A percentile compares a stretch with the other conserved stretches of the same genome.
Conservation (phyloP, 495 filamentous ascomycete genomes). For the Letharia columbiana region DNA sequence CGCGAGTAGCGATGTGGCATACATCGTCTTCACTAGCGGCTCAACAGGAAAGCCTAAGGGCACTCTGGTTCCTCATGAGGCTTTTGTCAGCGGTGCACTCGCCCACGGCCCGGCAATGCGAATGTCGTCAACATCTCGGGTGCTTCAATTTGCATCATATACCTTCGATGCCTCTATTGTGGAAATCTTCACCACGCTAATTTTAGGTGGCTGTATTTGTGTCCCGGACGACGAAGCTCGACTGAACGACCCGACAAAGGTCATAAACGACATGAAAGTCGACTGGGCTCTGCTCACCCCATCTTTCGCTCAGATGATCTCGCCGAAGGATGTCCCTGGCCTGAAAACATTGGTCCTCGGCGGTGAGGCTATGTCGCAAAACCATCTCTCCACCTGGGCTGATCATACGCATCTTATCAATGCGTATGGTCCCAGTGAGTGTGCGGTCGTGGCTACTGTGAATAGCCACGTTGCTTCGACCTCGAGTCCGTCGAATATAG, state of each 20-base stretch:
- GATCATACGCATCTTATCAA: conserved; percentile 41
- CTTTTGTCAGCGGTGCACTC: conserved; percentile 30
- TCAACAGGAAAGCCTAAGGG: conserved; percentile 87
- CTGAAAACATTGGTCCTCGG: conserved; percentile 32
- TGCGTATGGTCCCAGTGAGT: conserved; percentile 51
- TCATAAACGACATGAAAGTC: conserved; percentile 31
- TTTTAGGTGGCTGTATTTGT: conserved; percentile 41
- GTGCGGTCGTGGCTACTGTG: conserved; percentile 29
- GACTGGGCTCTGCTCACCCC: conserved; percentile 38
- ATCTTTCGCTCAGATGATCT: conserved; percentile 32
- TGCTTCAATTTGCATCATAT: conserved; percentile 41
- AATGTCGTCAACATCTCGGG: conserved; percentile 25
- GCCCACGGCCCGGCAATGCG: conserved; percentile 26
- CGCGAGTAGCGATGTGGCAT: conserved; percentile 50
- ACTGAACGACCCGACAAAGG: conserved; percentile 28
- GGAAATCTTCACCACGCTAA: conserved; percentile 36
- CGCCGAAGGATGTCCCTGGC: conserved; percentile 31
- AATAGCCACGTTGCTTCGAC: conserved; percentile 21
- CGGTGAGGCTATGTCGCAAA: conserved; percentile 38
- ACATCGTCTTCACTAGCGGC: conserved; percentile 87
- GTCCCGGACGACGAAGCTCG: conserved; percentile 35
- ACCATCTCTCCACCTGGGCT: conserved; percentile 38
- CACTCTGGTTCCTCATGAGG: conserved; percentile 65
- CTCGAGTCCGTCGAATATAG: conserved; percentile 30
- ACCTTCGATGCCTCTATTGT: conserved; percentile 40